Percentiles rank a stretch among this genome's conserved stretches.
phyloP scores from a whole-genome alignment of 2,329 filamentous ascomycete genomes.

The Ceratocystis albifundus region DNA sequence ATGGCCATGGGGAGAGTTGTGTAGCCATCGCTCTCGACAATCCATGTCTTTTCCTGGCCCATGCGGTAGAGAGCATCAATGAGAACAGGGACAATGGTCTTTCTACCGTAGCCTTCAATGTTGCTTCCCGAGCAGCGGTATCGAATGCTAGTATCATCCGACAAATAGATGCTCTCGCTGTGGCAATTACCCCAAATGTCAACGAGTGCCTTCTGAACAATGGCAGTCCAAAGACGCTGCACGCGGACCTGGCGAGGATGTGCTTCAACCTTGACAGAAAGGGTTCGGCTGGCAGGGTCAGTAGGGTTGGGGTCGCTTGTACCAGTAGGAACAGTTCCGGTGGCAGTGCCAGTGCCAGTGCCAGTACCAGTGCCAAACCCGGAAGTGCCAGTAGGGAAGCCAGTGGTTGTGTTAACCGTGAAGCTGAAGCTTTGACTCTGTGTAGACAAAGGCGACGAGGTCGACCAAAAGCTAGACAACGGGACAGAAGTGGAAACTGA shows the following conservation, averaged over 20 bases:
- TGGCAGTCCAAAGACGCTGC: conserved; percentile 11
- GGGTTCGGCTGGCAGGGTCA: background rate
- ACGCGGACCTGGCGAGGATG: conserved; percentile 18
- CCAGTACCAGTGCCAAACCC: conserved; percentile 4
- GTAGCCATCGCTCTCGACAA: conserved; percentile 1
- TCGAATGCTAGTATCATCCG: conserved; percentile 6
- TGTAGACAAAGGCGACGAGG: background rate
- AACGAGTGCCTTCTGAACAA: conserved; percentile 16
- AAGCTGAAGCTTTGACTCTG: background rate
- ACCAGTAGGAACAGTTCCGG: conserved; percentile 1
- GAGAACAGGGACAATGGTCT: conserved; percentile 15
- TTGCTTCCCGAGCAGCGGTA: conserved; percentile 18
- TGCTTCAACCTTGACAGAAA: conserved; percentile 12
- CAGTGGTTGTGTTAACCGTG: background rate
- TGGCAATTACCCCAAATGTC: conserved; percentile 21
- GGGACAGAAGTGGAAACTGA: background rate
- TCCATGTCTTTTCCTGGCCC: conserved; percentile 10
- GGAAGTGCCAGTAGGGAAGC: background rate
- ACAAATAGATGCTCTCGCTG: background rate
- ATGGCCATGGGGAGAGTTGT: conserved; percentile 15
- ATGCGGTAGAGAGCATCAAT: conserved; percentile 17
- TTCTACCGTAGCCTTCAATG: conserved; percentile 10
- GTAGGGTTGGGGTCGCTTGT: background rate
- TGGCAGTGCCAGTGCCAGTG: conserved; percentile 11
- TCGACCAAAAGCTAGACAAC: background rate